Evolutionary conservation across 495 filamentous ascomycete species (phyloP).

Genomic region (Saxophila tyrrhenica): DNA sequence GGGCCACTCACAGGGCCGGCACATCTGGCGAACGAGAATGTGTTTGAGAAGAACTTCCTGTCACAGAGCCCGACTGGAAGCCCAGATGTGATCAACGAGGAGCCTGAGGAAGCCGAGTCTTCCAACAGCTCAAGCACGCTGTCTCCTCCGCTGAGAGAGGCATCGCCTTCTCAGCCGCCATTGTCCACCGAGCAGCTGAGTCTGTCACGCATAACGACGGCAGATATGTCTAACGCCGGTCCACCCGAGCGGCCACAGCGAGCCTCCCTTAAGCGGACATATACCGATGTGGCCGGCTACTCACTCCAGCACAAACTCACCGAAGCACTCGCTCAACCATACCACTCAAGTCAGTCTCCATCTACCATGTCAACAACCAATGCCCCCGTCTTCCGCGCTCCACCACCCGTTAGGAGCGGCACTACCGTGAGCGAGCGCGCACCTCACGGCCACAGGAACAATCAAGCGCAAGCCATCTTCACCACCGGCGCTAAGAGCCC

Average conservation of each 20-base stretch:
- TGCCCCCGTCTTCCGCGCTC: constrained; percentile 25
- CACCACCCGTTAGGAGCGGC: constrained; percentile 4
- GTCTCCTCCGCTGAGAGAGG: not conserved
- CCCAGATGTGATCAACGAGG: not conserved
- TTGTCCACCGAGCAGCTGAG: not conserved
- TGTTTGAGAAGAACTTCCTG: constrained; percentile 67
- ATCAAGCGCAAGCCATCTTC: constrained; percentile 91
- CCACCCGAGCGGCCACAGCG: constrained; percentile 37
- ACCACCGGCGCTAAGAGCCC: constrained; percentile 78
- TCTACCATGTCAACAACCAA: constrained; percentile 33
- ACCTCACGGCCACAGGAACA: constrained; percentile 67
- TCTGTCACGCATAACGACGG: constrained; percentile 5
- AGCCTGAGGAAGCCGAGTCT: not conserved
- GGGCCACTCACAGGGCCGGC: constrained; percentile 66
- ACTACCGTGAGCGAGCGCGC: constrained; percentile 18
- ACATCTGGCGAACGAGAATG: constrained; percentile 52
- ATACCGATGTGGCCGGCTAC: constrained; percentile 64
- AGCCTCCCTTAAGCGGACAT: constrained; percentile 72
- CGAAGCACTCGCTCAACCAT: constrained; percentile 81
- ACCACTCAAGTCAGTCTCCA: constrained; percentile 27
- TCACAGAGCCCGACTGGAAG: not conserved
- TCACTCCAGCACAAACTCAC: constrained; percentile 72
- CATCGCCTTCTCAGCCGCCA: not conserved
- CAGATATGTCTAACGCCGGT: not conserved
- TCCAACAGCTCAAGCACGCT: not conserved